These are phyloP conservation scores for Lepidium campestre DNA, from an alignment of 441 rosid genomes.

Conservation along the genomic window DNA sequence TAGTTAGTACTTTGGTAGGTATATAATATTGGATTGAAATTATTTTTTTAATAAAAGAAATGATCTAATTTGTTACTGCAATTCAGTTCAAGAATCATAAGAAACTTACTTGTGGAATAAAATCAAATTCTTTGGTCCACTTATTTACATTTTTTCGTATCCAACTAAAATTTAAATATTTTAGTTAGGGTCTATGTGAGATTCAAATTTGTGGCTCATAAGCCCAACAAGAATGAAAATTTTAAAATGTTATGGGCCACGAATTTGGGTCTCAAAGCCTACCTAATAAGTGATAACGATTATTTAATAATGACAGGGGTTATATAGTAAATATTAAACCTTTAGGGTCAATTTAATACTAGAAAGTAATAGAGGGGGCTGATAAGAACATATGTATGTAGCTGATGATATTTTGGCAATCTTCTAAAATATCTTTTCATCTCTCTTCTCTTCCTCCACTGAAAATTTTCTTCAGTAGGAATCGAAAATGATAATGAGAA, in stretches of 20 bases:
- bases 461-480: background rate
- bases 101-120: background rate
- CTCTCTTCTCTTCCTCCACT: conserved; percentile 10
- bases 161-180: background rate
- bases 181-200: background rate
- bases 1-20: too few species aligned
- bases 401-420: conserved; percentile 7
- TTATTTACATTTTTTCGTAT: background rate
- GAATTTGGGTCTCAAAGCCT: too few species aligned
- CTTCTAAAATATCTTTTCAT: conserved; percentile 15
- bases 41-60: too few species aligned
- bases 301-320: background rate
- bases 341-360: background rate
- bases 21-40: too few species aligned
- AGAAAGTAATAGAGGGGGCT: background rate
- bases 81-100: background rate
- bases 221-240: too few species aligned
- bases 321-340: background rate
- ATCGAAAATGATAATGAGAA: conserved; percentile 40
- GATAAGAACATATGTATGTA: background rate
- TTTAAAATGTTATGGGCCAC: too few species aligned
- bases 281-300: too few species aligned
- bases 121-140: conserved; percentile 4
- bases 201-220: too few species aligned
- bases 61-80: too few species aligned